Percentiles rank a stretch among this genome's conserved stretches.
Conservation (phyloP, 202 grass and related monocot species). For the Sporobolus alterniflorus region DNA sequence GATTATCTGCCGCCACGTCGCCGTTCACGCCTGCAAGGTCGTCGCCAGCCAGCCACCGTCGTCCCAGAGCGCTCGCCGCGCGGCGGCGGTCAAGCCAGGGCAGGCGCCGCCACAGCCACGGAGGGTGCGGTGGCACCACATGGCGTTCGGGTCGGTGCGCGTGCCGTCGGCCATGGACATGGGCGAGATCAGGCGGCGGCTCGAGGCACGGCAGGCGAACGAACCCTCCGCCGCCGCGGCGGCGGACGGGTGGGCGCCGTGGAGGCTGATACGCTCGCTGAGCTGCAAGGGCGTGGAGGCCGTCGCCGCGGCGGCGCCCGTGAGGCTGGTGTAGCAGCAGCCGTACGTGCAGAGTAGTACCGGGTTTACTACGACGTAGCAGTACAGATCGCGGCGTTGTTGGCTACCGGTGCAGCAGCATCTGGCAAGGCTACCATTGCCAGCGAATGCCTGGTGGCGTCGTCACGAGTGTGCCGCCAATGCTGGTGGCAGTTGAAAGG, state of each 20-base stretch:
- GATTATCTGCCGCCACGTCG: background rate
- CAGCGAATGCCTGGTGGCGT: background rate
- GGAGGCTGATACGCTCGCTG: slow-evolving; percentile 72
- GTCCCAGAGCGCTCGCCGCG: background rate
- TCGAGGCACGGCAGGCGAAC: slow-evolving; percentile 36
- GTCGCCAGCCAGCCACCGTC: background rate
- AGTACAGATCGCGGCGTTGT: too few relatives aligned
- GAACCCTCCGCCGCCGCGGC: background rate
- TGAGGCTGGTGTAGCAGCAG: slow-evolving; percentile 54
- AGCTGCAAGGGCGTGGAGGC: slow-evolving; percentile 83
- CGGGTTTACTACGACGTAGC: too few relatives aligned
- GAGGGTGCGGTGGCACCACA: slow-evolving; percentile 63
- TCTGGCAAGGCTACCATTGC: too few relatives aligned
- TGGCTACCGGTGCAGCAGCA: too few relatives aligned
- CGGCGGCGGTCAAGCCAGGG: background rate
- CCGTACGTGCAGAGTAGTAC: too few relatives aligned
- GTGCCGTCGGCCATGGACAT: slow-evolving; percentile 78
- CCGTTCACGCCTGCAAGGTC: background rate
- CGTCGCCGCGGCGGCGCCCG: slow-evolving; percentile 58
- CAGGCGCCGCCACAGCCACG: background rate
- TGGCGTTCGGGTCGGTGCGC: slow-evolving; percentile 63
- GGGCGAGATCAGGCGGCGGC: slow-evolving; percentile 66
- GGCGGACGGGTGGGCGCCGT: slow-evolving; percentile 36
- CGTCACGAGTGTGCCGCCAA: slow-evolving; percentile 29
- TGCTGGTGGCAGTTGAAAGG: slow-evolving; percentile 21